These are phyloP conservation scores for Sarocladium kiliense DNA, from an alignment of 2,329 filamentous ascomycete species.

Conservation along the genomic window DNA sequence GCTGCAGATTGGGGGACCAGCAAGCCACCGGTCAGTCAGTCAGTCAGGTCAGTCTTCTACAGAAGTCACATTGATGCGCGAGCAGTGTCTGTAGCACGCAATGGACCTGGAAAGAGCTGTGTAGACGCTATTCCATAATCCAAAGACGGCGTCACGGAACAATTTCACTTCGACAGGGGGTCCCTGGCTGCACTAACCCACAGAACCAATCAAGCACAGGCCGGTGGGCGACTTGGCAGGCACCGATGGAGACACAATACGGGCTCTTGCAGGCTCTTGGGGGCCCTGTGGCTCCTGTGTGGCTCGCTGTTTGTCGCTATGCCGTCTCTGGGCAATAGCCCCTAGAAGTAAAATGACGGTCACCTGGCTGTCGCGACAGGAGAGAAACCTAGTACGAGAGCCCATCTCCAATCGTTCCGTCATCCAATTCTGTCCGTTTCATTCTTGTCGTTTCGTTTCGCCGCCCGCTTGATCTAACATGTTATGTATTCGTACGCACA, in stretches of 20 bases:
- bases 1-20: slow-evolving; percentile 1
- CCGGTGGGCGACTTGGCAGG: background rate
- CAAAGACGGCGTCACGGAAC: no score
- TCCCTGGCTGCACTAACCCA: background rate
- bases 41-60: background rate
- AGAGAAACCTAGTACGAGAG: no score
- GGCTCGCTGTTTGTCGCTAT: background rate
- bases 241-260: slow-evolving; percentile 4
- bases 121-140: no score
- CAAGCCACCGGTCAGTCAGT: background rate
- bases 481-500: no score
- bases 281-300: background rate
- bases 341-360: background rate
- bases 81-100: background rate
- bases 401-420: no score
- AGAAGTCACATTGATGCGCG: no score
- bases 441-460: background rate
- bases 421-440: background rate
- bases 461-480: no score
- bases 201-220: background rate
- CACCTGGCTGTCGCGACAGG: no score
- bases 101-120: no score
- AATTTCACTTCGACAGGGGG: background rate
- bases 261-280: background rate
- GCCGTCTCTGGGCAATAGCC: background rate